Percentiles rank a stretch among this genome's conserved stretches.
Evolutionary conservation across 768 basidiomycete species (phyloP).

Genomic region (Lactifluus subvellereus): DNA sequence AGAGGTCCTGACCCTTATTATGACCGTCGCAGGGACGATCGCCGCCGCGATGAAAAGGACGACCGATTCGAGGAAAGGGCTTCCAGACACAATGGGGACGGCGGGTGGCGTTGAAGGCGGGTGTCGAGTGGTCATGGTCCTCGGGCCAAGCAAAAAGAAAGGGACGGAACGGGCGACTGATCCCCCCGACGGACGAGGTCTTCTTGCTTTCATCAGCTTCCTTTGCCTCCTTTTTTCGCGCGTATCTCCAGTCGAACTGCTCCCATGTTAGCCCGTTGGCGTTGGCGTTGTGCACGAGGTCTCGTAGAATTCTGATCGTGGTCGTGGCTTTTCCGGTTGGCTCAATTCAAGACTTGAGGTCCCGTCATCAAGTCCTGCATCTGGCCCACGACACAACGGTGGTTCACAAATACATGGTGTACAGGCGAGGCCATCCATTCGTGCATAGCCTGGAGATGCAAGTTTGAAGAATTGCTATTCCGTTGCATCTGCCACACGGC

Average conservation of each 20-base stretch:
- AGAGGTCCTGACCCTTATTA: constrained; percentile 80
- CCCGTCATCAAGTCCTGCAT: constrained; percentile 15
- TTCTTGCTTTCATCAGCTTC: constrained; percentile 26
- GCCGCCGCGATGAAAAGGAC: constrained; percentile 80
- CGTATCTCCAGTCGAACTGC: constrained; percentile 24
- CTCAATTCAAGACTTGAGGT: constrained; percentile 21
- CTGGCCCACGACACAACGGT: constrained; percentile 8
- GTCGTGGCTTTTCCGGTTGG: constrained; percentile 24
- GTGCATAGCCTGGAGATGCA: constrained; percentile 9
- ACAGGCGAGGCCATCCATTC: constrained; percentile 6
- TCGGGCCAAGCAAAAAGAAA: constrained; percentile 19
- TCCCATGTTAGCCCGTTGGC: constrained; percentile 25
- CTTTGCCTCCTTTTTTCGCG: constrained; percentile 21
- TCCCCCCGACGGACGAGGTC: constrained; percentile 22
- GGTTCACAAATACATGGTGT: constrained; percentile 3
- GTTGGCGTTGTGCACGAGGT: constrained; percentile 25
- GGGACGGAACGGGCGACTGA: constrained; percentile 24
- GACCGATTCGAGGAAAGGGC: constrained; percentile 71
- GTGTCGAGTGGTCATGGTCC: constrained; percentile 22
- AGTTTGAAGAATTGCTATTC: constrained; percentile 4
- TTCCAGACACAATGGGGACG: constrained; percentile 74
- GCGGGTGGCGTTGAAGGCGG: constrained; percentile 63
- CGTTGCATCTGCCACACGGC: constrained; percentile 3
- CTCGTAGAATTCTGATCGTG: constrained; percentile 24
- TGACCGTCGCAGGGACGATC: constrained; percentile 81